These are phyloP conservation scores for Blumeria hordei DNA, from an alignment of 2,329 filamentous ascomycete genomes.

Conservation along the genomic window DNA sequence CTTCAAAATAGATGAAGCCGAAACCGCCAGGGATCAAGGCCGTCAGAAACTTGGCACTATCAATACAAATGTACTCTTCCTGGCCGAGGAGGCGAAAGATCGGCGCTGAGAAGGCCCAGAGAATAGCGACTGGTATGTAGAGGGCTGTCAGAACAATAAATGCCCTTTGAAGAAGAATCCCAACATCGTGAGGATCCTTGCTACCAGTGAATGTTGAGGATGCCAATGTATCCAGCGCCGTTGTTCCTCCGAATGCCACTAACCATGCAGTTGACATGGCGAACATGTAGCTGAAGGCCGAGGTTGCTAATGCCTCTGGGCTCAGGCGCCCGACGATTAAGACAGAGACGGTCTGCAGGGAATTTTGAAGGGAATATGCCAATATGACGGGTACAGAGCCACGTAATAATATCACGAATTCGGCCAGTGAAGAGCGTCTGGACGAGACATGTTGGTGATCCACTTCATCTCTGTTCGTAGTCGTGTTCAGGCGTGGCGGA, in stretches of 20 bases:
- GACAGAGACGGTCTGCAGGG: slow-evolving; percentile 59
- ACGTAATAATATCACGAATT: slow-evolving; percentile 44
- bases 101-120: slow-evolving; percentile 55
- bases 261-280: slow-evolving; percentile 77
- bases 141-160: slow-evolving; percentile 48
- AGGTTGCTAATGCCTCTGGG: slow-evolving; percentile 55
- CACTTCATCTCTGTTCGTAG: slow-evolving; percentile 7
- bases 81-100: slow-evolving; percentile 56
- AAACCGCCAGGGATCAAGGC: slow-evolving; percentile 58
- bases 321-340: slow-evolving; percentile 59
- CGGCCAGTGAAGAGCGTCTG: slow-evolving; percentile 20
- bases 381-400: slow-evolving; percentile 57
- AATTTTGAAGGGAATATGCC: slow-evolving; percentile 69
- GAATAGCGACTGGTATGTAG: slow-evolving; percentile 44
- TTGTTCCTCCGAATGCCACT: slow-evolving; percentile 64
- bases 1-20: slow-evolving; percentile 73
- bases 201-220: slow-evolving; percentile 66
- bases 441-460: background rate
- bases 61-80: slow-evolving; percentile 48
- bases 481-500: slow-evolving; percentile 3
- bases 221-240: slow-evolving; percentile 63
- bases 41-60: slow-evolving; percentile 49
- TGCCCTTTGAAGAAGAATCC: slow-evolving; percentile 52
- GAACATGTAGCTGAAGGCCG: slow-evolving; percentile 84
- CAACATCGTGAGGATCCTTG: slow-evolving; percentile 53